Evolutionary conservation across 495 filamentous ascomycete genomes (phyloP), one percentile per base, ranked within the genome.

Genomic region (Annulohypoxylon moriforme): DNA sequence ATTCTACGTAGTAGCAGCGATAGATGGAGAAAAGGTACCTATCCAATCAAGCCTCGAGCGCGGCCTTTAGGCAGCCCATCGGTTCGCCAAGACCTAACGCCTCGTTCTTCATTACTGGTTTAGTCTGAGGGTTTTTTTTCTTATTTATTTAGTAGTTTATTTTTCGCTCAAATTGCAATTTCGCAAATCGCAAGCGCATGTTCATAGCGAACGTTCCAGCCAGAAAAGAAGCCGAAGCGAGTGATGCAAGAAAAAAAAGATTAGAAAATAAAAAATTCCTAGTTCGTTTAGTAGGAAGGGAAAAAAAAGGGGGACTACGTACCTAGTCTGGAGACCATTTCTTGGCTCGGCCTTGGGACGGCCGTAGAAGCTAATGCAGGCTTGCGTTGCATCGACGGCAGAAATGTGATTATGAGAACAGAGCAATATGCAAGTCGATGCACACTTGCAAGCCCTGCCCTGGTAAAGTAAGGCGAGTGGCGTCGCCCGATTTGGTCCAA

Each of bases 381-480:
- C 63, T 64, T 67, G 62, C 62, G 72, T 74, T 74, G 57, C 72
- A 74, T 71, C 62, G 60, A 74, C 59, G 71, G 59, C 60, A 64
- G 57, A 67, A 69, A 66, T 69, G 62, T 73, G 70, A 73, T 73
- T 69, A 74, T 64, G 67, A 66, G 52, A 56, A 44, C 53, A 74
- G 67, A 67, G 36, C 22, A 68, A 67, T 52, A 64, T 74, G 72
- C 72, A 74, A 61, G 72, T 29, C 58, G 64, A 68, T 74, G 67
- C 68, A 71, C 67, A 67, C 67, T 60, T 59, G 64, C 67, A 70
- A 71, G 72, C 72, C 72, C 72, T 74, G 72, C 60, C 71, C 67
- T 60, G 62, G 55, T n/a, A 76, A 77, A 77, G 75, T 77, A 77
- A 74, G 75, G 75, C 75, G 75, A 71, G 68, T 77, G 67, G 75